phyloP scores from a whole-genome alignment of 495 filamentous ascomycete genomes.

The Aspergillus mulundensis region DNA sequence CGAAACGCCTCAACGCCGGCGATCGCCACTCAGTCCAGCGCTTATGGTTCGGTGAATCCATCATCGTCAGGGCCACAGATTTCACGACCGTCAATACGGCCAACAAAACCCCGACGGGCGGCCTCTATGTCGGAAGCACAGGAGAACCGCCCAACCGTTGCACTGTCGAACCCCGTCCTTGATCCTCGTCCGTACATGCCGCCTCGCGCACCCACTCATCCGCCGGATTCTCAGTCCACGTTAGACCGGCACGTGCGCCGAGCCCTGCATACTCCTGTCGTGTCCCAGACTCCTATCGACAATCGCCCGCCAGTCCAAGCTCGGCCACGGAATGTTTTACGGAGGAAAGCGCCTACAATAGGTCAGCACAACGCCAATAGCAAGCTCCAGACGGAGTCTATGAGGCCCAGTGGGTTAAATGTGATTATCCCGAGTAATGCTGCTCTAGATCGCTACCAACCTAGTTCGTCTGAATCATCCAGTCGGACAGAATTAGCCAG shows the following conservation, averaged over 20 bases:
- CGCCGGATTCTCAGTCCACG: constrained; percentile 9
- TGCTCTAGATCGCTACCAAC: constrained; percentile 10
- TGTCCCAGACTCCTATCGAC: constrained; percentile 8
- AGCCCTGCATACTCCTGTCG: constrained; percentile 19
- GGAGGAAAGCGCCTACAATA: constrained; percentile 42
- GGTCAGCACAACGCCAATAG: constrained; percentile 29
- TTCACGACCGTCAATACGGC: constrained; percentile 24
- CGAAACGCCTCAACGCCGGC: constrained; percentile 26
- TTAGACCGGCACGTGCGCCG: constrained; percentile 15
- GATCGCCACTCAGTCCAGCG: constrained; percentile 16
- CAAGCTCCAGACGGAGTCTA: constrained; percentile 8
- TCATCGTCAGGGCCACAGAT: constrained; percentile 25
- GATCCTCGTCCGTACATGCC: constrained; percentile 30
- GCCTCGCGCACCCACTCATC: constrained; percentile 28
- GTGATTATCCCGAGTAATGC: constrained; percentile 32
- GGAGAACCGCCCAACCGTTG: constrained; percentile 20
- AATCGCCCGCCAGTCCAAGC: constrained; percentile 17
- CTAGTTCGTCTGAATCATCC: constrained; percentile 1
- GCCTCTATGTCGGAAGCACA: constrained; percentile 31
- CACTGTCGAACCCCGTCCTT: constrained; percentile 19
- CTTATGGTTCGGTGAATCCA: constrained; percentile 12
- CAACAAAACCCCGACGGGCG: constrained; percentile 23
- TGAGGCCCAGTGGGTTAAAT: constrained; percentile 29
- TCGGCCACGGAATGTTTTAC: constrained; percentile 40
- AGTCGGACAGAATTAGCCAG: constrained; percentile 7